Evolutionary conservation across 2,329 filamentous ascomycete genomes (phyloP).

Genomic region (Ophiobolus disseminans): DNA sequence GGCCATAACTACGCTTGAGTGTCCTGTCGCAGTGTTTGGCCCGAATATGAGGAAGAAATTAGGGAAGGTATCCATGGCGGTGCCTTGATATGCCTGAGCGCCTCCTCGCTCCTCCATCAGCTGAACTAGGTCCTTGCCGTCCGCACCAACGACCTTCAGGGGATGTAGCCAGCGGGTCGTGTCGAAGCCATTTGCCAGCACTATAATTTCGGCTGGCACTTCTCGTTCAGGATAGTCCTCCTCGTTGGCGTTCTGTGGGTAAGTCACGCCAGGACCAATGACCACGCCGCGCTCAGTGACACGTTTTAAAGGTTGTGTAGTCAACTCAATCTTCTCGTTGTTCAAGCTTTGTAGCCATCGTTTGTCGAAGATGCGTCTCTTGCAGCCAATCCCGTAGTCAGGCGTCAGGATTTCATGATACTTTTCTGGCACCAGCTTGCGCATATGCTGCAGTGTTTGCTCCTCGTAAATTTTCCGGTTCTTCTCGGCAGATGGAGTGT

Average conservation of each 20-base stretch:
- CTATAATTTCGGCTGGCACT: constrained; percentile 65
- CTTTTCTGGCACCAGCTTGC: constrained; percentile 60
- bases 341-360: constrained; percentile 63
- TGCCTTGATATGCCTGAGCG: constrained; percentile 66
- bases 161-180: constrained; percentile 63
- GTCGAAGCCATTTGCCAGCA: constrained; percentile 68
- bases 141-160: constrained; percentile 60
- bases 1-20: constrained; percentile 66
- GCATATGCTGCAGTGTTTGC: constrained; percentile 57
- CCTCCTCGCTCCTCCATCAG: constrained; percentile 68
- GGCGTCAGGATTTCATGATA: constrained; percentile 69
- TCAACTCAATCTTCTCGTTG: constrained; percentile 61
- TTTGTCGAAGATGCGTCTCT: constrained; percentile 67
- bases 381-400: constrained; percentile 68
- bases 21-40: constrained; percentile 69
- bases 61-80: constrained; percentile 62
- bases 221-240: constrained; percentile 44
- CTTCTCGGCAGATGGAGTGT: constrained; percentile 46
- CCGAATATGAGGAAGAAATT: constrained; percentile 71
- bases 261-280: constrained; percentile 58
- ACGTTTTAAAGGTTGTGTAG: constrained; percentile 57
- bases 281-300: constrained; percentile 59
- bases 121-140: constrained; percentile 59
- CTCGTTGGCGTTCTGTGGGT: constrained; percentile 51
- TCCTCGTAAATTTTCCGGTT: constrained; percentile 51